These are phyloP conservation scores for Phaseolus lunatus DNA, from an alignment of 306 rosid species.

Conservation along the genomic window DNA sequence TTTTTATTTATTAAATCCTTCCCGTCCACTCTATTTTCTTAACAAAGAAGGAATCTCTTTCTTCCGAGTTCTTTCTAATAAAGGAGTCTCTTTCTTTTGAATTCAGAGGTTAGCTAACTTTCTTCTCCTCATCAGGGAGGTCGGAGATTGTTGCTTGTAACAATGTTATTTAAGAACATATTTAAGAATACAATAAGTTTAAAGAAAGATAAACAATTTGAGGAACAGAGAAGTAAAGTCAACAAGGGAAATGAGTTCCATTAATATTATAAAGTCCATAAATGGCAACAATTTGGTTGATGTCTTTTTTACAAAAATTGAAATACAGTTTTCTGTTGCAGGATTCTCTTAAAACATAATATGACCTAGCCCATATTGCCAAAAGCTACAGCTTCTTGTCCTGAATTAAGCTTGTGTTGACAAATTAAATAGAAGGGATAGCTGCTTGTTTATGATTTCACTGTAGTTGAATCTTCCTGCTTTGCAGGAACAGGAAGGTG, in stretches of 20 bases:
- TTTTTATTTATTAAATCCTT: too few relatives aligned
- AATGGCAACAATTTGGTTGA: constrained; percentile 14
- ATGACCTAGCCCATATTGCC: constrained; percentile 20
- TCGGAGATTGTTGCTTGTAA: background rate
- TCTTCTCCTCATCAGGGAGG: background rate
- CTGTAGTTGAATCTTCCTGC: constrained; percentile 55
- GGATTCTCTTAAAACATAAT: background rate
- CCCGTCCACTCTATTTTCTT: too few relatives aligned
- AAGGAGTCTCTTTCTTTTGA: background rate
- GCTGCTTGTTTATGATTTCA: constrained; percentile 33
- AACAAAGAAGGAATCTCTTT: too few relatives aligned
- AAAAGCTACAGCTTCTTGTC: constrained; percentile 1
- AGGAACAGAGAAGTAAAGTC: background rate
- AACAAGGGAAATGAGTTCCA: background rate
- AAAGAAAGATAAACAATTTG: background rate
- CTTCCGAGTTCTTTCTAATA: too few relatives aligned
- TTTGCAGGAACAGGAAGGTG: constrained; percentile 62
- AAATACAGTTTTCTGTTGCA: constrained; percentile 17
- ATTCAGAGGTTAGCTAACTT: background rate
- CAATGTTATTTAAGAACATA: background rate
- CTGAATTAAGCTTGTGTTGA: background rate
- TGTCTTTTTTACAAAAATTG: constrained; percentile 2
- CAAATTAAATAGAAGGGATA: background rate
- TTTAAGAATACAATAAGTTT: background rate
- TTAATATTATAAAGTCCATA: constrained; percentile 19